These are phyloP conservation scores for Fragilariopsis cylindrus DNA, from an alignment of 108 stramenopile species.

Conservation along the genomic window DNA sequence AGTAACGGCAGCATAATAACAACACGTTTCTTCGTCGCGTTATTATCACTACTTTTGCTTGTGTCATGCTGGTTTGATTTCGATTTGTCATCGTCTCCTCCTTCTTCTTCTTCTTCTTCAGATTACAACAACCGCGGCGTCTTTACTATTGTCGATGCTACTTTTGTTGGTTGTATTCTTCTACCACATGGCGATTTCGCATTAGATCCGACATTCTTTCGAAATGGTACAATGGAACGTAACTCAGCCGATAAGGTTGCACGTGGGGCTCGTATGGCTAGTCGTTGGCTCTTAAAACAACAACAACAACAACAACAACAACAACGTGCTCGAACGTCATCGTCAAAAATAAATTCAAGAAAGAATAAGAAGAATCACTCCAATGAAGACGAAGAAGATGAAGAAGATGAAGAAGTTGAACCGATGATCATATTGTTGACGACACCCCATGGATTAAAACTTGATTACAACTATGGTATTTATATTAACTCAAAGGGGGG, in stretches of 20 bases:
- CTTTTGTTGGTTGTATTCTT: slow-evolving; percentile 18
- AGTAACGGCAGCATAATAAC: too few relatives aligned
- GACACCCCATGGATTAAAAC: slow-evolving; percentile 48
- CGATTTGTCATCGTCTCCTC: too few relatives aligned
- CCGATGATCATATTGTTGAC: slow-evolving; percentile 10
- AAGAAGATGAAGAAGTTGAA: not conserved
- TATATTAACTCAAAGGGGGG: slow-evolving; percentile 25
- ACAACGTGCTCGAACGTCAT: not conserved
- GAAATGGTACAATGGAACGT: not conserved
- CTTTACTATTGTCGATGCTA: slow-evolving; percentile 1
- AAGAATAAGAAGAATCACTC: not conserved
- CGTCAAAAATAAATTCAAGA: not conserved
- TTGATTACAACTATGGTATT: slow-evolving; percentile 34
- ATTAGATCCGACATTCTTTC: slow-evolving; percentile 42
- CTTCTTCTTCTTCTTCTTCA: too few relatives aligned
- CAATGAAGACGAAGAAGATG: too few relatives aligned
- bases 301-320: not conserved
- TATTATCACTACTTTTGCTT: too few relatives aligned
- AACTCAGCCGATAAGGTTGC: slow-evolving; percentile 22
- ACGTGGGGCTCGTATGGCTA: slow-evolving; percentile 22
- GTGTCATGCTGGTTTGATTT: too few relatives aligned
- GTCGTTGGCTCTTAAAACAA: slow-evolving; percentile 12
- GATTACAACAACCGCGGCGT: too few relatives aligned
- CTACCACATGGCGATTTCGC: slow-evolving; percentile 59
- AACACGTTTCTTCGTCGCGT: too few relatives aligned